Conservation (phyloP, 768 basidiomycete species). For the Antrodiella citrinella region DNA sequence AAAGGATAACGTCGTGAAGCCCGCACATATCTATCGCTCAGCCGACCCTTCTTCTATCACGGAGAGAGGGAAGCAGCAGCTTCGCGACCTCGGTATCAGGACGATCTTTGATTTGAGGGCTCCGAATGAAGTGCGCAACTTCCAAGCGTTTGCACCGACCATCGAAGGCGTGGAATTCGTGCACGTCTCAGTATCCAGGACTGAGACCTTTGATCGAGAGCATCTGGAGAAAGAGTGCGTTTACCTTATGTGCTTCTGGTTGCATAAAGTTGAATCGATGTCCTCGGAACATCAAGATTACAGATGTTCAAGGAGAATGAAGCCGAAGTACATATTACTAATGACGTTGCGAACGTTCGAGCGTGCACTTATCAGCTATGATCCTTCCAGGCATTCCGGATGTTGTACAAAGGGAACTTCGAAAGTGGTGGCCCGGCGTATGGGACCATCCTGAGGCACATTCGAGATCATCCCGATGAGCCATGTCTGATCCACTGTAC, state of each 20-base stretch:
- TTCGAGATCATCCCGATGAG: conserved; percentile 59
- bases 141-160: conserved; percentile 51
- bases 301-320: neutral
- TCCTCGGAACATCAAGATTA: neutral
- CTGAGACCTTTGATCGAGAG: neutral
- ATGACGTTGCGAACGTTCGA: neutral
- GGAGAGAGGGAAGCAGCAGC: conserved; percentile 49
- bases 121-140: conserved; percentile 71
- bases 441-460: conserved; percentile 60
- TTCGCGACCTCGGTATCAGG: conserved; percentile 55
- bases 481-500: conserved; percentile 75
- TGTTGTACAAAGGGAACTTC: conserved; percentile 72
- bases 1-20: conserved; percentile 42
- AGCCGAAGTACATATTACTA: neutral
- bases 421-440: conserved; percentile 65
- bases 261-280: too few relatives aligned
- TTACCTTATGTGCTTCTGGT: too few relatives aligned
- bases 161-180: conserved; percentile 58
- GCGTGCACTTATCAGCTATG: neutral
- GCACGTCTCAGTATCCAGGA: conserved; percentile 17
- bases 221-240: too few relatives aligned
- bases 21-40: conserved; percentile 53
- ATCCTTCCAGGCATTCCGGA: conserved; percentile 59
- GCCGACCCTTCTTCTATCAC: conserved; percentile 69
- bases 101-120: conserved; percentile 74